Conservation (phyloP, 176 grass and related monocot genomes). For the Cenchrus purpureus region DNA sequence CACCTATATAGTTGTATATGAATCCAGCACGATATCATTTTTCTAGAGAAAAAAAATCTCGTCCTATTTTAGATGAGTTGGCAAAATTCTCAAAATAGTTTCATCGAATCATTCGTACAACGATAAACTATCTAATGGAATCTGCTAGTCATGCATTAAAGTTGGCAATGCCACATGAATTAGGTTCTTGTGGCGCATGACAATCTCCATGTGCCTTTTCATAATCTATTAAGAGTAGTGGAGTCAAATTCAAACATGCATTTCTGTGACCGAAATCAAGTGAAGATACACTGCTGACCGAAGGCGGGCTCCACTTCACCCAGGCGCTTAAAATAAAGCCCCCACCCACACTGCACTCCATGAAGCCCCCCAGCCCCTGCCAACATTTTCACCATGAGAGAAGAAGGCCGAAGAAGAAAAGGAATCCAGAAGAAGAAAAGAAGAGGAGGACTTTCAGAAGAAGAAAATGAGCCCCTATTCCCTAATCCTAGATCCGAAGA, state of each 20-base stretch:
- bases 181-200: background rate
- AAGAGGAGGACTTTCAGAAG: no score
- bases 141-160: background rate
- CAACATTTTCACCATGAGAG: no score
- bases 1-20: no score
- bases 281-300: background rate
- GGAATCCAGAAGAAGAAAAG: no score
- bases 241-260: conserved; percentile 11
- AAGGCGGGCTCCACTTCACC: background rate
- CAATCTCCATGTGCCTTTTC: background rate
- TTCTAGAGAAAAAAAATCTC: background rate
- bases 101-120: background rate
- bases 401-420: no score
- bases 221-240: background rate
- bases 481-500: no score
- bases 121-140: background rate
- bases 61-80: background rate
- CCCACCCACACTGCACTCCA: no score
- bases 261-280: conserved; percentile 16
- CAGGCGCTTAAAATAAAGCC: background rate
- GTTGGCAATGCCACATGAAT: background rate
- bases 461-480: no score
- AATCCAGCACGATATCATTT: no score
- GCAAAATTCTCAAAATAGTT: background rate
- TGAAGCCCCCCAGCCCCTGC: no score